A percentile compares a stretch with the other conserved stretches of the same genome.
phyloP scores from a whole-genome alignment of 371 early-diverging fungal species.

The Mortierella sp. region DNA sequence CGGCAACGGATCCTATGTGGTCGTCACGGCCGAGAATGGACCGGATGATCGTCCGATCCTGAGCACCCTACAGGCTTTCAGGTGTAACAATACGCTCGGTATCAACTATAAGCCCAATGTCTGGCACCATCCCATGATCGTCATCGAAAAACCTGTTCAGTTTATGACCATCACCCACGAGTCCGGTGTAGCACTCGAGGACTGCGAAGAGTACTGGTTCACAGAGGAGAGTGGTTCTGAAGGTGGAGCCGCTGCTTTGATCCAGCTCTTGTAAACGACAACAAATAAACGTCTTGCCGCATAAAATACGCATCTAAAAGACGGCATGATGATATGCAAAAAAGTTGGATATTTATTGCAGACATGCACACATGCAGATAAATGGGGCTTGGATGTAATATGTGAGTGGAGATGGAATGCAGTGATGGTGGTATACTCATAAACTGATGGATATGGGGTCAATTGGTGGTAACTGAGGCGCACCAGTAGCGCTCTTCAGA shows the following conservation, averaged over 20 bases:
- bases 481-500: slow-evolving; percentile 8
- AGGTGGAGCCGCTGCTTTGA: slow-evolving; percentile 42
- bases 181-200: slow-evolving; percentile 73
- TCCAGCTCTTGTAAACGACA: slow-evolving; percentile 16
- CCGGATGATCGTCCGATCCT: slow-evolving; percentile 76
- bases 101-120: slow-evolving; percentile 84
- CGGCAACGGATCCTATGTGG: slow-evolving; percentile 74
- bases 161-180: slow-evolving; percentile 82
- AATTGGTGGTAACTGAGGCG: slow-evolving; percentile 18
- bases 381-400: too few species aligned
- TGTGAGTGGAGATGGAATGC: background rate
- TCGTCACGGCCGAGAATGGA: slow-evolving; percentile 83
- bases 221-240: slow-evolving; percentile 43
- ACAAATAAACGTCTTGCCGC: background rate
- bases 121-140: slow-evolving; percentile 95
- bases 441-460: slow-evolving; percentile 13
- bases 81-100: slow-evolving; percentile 79
- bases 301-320: too few species aligned
- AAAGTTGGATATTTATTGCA: too few species aligned
- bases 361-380: too few species aligned
- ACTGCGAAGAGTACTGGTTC: slow-evolving; percentile 70
- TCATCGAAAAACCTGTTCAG: slow-evolving; percentile 62
- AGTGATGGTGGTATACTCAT: slow-evolving; percentile 2
- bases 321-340: too few species aligned
- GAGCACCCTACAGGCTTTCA: slow-evolving; percentile 79